Conservation (phyloP, 176 grass and related monocot genomes). For the Rhynchospora breviuscula region DNA sequence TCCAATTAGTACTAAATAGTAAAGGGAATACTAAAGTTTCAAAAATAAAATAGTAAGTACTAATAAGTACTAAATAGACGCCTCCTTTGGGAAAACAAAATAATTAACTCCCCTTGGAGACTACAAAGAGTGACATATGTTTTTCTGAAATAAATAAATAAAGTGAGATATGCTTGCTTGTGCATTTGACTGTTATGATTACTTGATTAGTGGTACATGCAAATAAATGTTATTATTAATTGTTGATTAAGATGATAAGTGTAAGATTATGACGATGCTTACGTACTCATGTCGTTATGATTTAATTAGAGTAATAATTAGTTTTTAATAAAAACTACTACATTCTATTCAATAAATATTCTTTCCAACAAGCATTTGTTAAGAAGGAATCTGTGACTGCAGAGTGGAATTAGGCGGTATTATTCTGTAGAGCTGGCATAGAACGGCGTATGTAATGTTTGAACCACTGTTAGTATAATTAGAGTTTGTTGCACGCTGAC, state of each 20-base stretch:
- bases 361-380: background rate
- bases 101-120: too few species aligned
- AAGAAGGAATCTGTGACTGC: slow-evolving; percentile 3
- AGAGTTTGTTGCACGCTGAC: background rate
- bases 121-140: too few species aligned
- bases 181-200: background rate
- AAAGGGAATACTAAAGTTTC: too few species aligned
- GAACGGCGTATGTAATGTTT: background rate
- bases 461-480: background rate
- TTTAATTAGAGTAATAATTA: background rate
- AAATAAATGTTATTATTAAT: background rate
- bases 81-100: background rate
- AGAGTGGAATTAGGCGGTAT: background rate
- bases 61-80: background rate
- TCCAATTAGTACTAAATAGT: background rate
- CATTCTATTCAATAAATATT: background rate
- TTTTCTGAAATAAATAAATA: too few species aligned
- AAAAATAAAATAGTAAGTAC: background rate
- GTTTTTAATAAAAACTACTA: background rate
- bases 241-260: background rate
- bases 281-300: background rate
- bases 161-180: too few species aligned
- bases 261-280: background rate
- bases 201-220: background rate
- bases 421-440: slow-evolving; percentile 19